phyloP scores from a whole-genome alignment of 257 asterid species.

The Anisodus acutangulus region DNA sequence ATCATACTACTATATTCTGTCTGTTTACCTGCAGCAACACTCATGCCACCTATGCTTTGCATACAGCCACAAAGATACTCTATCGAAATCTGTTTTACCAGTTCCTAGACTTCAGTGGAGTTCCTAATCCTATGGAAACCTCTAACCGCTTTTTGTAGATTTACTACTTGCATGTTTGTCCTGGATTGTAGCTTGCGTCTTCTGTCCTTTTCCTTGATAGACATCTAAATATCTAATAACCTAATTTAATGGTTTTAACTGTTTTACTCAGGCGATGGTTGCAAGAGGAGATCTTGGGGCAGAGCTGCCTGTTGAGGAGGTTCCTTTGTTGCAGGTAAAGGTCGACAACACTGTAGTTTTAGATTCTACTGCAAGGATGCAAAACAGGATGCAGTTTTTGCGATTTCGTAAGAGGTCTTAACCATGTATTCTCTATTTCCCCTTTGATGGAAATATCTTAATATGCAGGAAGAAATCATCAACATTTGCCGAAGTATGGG shows the following conservation, averaged over 20 bases:
- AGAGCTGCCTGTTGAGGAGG: constrained; percentile 95
- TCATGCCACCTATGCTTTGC: background rate
- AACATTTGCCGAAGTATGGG: constrained; percentile 96
- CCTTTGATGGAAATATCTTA: background rate
- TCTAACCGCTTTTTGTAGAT: background rate
- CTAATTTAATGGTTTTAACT: constrained; percentile 30
- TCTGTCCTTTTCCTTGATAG: background rate
- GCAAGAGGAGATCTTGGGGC: constrained; percentile 99
- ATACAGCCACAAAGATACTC: background rate
- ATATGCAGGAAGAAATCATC: constrained; percentile 87
- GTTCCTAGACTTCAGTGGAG: constrained; percentile 12
- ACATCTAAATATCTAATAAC: constrained; percentile 17
- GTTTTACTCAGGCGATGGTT: constrained; percentile 83
- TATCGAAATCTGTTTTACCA: background rate
- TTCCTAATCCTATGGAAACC: background rate
- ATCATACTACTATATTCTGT: background rate
- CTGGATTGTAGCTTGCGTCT: background rate
- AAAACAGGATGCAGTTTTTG: background rate
- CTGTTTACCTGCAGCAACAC: background rate
- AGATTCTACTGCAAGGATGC: background rate
- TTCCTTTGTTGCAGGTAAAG: constrained; percentile 90
- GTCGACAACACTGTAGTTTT: background rate
- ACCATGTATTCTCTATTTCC: background rate
- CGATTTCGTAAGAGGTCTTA: background rate
- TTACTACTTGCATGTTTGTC: background rate